Base-by-base conservation (phyloP, 345 rosid genomes). In the Iberis pinnata region DNA sequence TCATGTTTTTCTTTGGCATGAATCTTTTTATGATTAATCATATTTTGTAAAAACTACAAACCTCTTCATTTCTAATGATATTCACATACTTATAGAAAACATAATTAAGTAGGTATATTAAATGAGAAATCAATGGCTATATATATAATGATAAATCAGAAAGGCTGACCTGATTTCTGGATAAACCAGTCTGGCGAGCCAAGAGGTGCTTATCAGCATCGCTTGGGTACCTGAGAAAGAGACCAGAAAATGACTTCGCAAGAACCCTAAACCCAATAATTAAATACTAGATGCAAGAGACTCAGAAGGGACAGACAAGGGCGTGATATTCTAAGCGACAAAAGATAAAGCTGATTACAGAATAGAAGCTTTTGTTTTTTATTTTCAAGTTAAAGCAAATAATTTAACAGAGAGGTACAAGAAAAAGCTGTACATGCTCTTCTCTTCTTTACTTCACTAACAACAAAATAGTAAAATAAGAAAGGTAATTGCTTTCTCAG, bases 161-260 rank as follows among this genome's bases (percentile, higher is more conserved):
- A 59, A 62, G 57, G 69, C 72, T 53, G 71, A 87, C 98, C 95
- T 92, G 98, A 71, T 85, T 92, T 73, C 96, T 82, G 33, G 98
- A 92, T 75, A 92, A 73, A 61, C 95, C 98, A 74, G 98, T 88
- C 88, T 92, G 98, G 58, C 95, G 76, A 67, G 98, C 89, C 75
- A 92, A 76, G 73, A 92, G 86, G 66, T 88, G 98, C 75, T 92
- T 92, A 88, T 92, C 98, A 48, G 95, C 96, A 73, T 92, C 98
- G 70, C 96, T 88, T 77, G 98, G 98, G 60, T 92, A 92, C 96
- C 98, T 92, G 98, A 83, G 82, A 83, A 75, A 73, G 67, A 73
- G 80, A 82, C 78, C 80, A 83, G 84, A 83, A 80, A 83, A 76
- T 69, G 95, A 81, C 88, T 71, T 78, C 72, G 78, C 77, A 70